Percentiles rank a stretch among this genome's conserved stretches.
Evolutionary conservation across 495 filamentous ascomycete species (phyloP).

Genomic region (Viridothelium virens): DNA sequence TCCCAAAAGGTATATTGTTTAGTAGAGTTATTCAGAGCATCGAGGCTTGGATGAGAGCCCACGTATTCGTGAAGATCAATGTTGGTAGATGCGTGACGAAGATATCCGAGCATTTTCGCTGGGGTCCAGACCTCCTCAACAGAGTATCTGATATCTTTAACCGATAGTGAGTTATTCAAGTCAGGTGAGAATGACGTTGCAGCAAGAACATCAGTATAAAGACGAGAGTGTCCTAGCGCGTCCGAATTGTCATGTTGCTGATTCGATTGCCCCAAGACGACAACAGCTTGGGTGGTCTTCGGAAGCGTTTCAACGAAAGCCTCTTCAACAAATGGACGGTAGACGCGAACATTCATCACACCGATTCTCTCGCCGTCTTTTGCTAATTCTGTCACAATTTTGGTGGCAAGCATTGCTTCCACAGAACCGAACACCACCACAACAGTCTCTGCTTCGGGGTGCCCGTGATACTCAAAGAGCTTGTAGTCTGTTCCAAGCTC

Average conservation of each 20-base stretch:
- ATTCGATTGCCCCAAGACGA: slow-evolving; percentile 57
- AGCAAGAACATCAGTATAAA: slow-evolving; percentile 83
- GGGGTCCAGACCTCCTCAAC: slow-evolving; percentile 74
- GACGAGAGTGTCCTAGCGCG: slow-evolving; percentile 62
- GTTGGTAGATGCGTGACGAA: slow-evolving; percentile 36
- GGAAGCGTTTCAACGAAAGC: slow-evolving; percentile 79
- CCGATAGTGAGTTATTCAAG: slow-evolving; percentile 50
- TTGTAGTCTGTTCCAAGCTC: slow-evolving; percentile 90
- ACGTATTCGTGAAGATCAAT: slow-evolving; percentile 39
- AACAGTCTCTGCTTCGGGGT: slow-evolving; percentile 64
- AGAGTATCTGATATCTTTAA: slow-evolving; percentile 82
- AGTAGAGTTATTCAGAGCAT: slow-evolving; percentile 40
- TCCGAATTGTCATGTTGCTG: slow-evolving; percentile 54
- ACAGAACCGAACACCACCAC: slow-evolving; percentile 87
- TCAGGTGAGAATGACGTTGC: slow-evolving; percentile 61
- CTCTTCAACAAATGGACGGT: slow-evolving; percentile 89
- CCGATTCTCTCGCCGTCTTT: slow-evolving; percentile 68
- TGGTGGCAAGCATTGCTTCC: slow-evolving; percentile 75
- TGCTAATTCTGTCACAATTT: slow-evolving; percentile 66
- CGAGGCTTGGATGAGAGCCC: slow-evolving; percentile 43
- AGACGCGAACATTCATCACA: slow-evolving; percentile 83
- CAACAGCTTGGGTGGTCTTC: slow-evolving; percentile 61
- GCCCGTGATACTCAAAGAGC: slow-evolving; percentile 91
- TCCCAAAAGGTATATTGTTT: slow-evolving; percentile 95
- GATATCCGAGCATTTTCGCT: slow-evolving; percentile 61